These are phyloP conservation scores for Boletus hoseneyae DNA, from an alignment of 1,284 basidiomycete genomes.

Conservation along the genomic window DNA sequence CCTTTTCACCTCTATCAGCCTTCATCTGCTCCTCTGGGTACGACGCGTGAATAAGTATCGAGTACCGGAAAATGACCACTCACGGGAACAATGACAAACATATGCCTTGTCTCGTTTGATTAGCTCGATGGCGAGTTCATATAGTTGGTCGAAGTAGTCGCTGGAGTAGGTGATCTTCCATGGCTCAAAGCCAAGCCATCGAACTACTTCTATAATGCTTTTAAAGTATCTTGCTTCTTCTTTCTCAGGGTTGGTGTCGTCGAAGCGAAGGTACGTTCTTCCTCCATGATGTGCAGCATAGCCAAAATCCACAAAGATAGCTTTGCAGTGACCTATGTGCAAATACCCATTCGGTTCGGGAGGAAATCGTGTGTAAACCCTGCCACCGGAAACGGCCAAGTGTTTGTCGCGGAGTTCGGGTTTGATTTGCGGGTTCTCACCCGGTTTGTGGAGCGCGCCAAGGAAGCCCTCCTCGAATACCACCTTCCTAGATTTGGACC, in stretches of 20 bases:
- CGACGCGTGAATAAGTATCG: slow-evolving; percentile 5
- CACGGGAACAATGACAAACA: slow-evolving; percentile 93
- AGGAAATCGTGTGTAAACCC: slow-evolving; percentile 95
- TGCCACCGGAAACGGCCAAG: slow-evolving; percentile 76
- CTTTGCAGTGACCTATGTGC: slow-evolving; percentile 97
- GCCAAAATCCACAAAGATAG: slow-evolving; percentile 98
- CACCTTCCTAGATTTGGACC: slow-evolving; percentile 50
- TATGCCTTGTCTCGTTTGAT: slow-evolving; percentile 93
- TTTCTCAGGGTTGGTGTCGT: slow-evolving; percentile 98
- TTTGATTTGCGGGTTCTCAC: slow-evolving; percentile 89
- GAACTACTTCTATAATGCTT: slow-evolving; percentile 91
- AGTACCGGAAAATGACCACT: slow-evolving; percentile 31
- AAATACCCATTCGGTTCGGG: slow-evolving; percentile 98
- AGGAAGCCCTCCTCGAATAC: slow-evolving; percentile 97
- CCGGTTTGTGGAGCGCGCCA: slow-evolving; percentile 89
- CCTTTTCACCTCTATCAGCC: slow-evolving; percentile 77
- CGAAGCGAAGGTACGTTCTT: slow-evolving; percentile 91
- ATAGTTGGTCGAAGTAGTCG: slow-evolving; percentile 91
- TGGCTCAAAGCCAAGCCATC: slow-evolving; percentile 98
- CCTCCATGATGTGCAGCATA: slow-evolving; percentile 92
- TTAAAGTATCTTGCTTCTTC: slow-evolving; percentile 97
- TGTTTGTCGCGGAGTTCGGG: slow-evolving; percentile 80
- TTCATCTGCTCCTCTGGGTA: slow-evolving; percentile 85
- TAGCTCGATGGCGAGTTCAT: slow-evolving; percentile 88
- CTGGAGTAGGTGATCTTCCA: slow-evolving; percentile 99